phyloP scores from a whole-genome alignment of 169 alveolate genomes.

The Theileria annulata region DNA sequence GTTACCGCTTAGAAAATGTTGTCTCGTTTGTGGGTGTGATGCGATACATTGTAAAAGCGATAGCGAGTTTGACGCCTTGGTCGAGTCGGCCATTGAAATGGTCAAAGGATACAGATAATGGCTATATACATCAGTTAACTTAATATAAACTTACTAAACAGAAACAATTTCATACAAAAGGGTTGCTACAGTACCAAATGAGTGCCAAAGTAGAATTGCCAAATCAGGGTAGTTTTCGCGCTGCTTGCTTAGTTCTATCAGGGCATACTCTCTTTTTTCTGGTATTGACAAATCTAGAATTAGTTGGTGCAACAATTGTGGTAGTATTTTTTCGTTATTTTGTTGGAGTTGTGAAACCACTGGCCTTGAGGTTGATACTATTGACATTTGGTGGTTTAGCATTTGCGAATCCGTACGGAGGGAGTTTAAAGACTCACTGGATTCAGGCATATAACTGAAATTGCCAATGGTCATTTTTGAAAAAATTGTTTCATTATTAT shows the following conservation, averaged over 20 bases:
- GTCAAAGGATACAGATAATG: constrained; percentile 90
- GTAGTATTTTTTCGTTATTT: constrained; percentile 63
- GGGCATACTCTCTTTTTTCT: constrained; percentile 95
- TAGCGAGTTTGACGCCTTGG: constrained; percentile 95
- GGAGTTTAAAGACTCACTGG: constrained; percentile 21
- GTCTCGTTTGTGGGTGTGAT: constrained; percentile 96
- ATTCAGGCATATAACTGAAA: constrained; percentile 27
- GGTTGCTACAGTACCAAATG: constrained; percentile 96
- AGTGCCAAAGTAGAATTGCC: constrained; percentile 97
- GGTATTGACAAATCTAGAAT: constrained; percentile 89
- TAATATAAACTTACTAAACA: constrained; percentile 53
- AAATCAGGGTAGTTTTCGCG: constrained; percentile 90
- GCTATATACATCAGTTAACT: constrained; percentile 6
- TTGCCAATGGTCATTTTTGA: constrained; percentile 23
- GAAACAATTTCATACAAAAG: constrained; percentile 92
- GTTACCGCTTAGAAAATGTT: constrained; percentile 88
- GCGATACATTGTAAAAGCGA: constrained; percentile 99
- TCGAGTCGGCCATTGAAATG: constrained; percentile 89
- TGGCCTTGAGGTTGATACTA: constrained; percentile 42
- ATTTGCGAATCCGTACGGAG: constrained; percentile 14
- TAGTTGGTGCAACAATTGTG: constrained; percentile 80
- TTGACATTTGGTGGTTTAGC: constrained; percentile 22
- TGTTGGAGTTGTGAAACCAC: constrained; percentile 18
- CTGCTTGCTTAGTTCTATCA: constrained; percentile 90
- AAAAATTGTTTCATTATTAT: constrained; percentile 1